These are phyloP conservation scores for Sporothrix dimorphospora DNA, from an alignment of 2,329 filamentous ascomycete genomes.

Conservation along the genomic window DNA sequence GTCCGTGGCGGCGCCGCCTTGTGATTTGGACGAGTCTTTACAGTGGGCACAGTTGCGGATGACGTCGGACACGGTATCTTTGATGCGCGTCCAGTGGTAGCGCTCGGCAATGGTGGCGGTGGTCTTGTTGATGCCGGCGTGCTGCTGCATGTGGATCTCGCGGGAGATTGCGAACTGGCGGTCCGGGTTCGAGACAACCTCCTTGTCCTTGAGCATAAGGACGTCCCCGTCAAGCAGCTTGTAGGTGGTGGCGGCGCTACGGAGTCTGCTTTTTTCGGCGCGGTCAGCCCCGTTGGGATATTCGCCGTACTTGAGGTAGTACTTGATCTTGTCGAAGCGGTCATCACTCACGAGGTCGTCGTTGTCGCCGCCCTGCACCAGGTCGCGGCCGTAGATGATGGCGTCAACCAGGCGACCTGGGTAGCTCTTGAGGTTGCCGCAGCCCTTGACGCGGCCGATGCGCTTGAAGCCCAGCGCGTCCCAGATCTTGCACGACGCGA, in stretches of 20 bases:
- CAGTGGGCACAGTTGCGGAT: slow-evolving; percentile 91
- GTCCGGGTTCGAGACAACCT: slow-evolving; percentile 88
- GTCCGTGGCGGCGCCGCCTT: slow-evolving; percentile 13
- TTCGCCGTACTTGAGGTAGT: slow-evolving; percentile 91
- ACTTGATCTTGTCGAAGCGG: slow-evolving; percentile 98
- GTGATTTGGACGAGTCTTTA: slow-evolving; percentile 71
- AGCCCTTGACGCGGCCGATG: slow-evolving; percentile 78
- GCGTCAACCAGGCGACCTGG: slow-evolving; percentile 72
- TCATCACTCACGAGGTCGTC: slow-evolving; percentile 91
- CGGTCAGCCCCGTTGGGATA: slow-evolving; percentile 93
- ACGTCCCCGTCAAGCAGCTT: slow-evolving; percentile 78
- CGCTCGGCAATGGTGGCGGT: slow-evolving; percentile 91
- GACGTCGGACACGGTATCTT: slow-evolving; percentile 93
- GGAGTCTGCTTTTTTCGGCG: slow-evolving; percentile 91
- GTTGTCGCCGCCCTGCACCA: slow-evolving; percentile 60
- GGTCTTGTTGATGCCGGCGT: slow-evolving; percentile 97
- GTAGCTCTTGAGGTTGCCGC: slow-evolving; percentile 69
- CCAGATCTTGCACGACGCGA: slow-evolving; percentile 88
- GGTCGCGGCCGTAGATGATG: slow-evolving; percentile 75
- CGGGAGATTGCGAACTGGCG: slow-evolving; percentile 89
- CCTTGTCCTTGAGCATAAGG: slow-evolving; percentile 96
- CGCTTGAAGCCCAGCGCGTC: slow-evolving; percentile 90
- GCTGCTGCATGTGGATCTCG: slow-evolving; percentile 71
- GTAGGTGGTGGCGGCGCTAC: slow-evolving; percentile 94
- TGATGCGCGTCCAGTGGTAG: slow-evolving; percentile 98